A percentile compares a stretch with the other conserved stretches of the same genome.
Conservation (phyloP, 169 alveolate genomes). For the Fabrea salina region DNA sequence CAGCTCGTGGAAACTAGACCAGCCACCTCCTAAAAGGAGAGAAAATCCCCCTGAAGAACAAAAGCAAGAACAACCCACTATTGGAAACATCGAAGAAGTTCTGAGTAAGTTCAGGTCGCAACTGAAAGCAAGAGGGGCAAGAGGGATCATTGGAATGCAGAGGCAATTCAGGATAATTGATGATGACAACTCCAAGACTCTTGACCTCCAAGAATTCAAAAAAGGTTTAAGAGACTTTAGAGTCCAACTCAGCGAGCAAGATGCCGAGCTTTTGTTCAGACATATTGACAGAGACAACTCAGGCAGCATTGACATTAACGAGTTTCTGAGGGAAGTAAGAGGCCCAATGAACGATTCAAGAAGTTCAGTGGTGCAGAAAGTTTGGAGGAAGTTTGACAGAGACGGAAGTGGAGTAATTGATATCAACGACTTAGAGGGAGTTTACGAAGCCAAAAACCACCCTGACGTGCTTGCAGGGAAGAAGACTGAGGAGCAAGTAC, state of each 20-base stretch:
- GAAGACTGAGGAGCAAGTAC: conserved; percentile 67
- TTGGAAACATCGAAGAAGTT: too few relatives aligned
- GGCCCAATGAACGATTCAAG: conserved; percentile 72
- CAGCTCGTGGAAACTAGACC: conserved; percentile 45
- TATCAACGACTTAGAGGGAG: conserved; percentile 51
- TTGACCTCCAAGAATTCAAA: conserved; percentile 39
- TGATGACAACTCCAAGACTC: conserved; percentile 47
- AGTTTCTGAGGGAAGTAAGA: conserved; percentile 65
- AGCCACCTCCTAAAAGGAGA: background rate
- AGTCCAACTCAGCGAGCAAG: conserved; percentile 41
- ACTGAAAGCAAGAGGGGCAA: conserved; percentile 60
- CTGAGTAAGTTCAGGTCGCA: conserved; percentile 46
- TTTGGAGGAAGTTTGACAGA: conserved; percentile 58
- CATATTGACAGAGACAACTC: conserved; percentile 59
- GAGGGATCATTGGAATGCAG: conserved; percentile 61
- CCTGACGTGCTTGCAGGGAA: conserved; percentile 73
- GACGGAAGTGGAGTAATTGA: conserved; percentile 58
- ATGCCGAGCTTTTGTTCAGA: conserved; percentile 51
- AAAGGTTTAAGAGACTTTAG: conserved; percentile 51
- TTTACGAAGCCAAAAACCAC: conserved; percentile 61
- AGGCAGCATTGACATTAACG: conserved; percentile 66
- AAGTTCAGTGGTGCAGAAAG: conserved; percentile 52
- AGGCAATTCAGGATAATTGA: conserved; percentile 57
- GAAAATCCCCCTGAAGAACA: conserved; percentile 55
- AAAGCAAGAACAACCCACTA: conserved; percentile 44